phyloP scores from a whole-genome alignment of 208 protist genomes.

The Lotmaria passim region DNA sequence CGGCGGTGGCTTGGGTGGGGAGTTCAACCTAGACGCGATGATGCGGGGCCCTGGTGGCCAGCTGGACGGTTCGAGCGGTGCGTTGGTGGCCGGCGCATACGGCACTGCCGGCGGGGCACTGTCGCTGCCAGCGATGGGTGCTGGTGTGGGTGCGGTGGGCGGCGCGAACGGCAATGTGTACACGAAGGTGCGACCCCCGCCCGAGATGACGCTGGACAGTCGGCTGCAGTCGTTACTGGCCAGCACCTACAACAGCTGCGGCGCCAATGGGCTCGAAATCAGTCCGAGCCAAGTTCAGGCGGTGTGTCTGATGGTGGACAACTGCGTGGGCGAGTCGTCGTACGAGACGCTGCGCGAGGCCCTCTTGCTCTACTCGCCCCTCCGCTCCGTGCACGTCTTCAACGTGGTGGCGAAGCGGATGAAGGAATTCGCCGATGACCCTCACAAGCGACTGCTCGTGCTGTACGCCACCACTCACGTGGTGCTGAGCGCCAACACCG shows the following conservation, averaged over 20 bases:
- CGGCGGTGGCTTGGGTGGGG: constrained; percentile 22
- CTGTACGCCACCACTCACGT: constrained; percentile 80
- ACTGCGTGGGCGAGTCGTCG: constrained; percentile 64
- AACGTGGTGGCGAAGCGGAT: constrained; percentile 85
- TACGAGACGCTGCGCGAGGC: constrained; percentile 60
- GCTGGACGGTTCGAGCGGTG: constrained; percentile 35
- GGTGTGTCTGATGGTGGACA: constrained; percentile 72
- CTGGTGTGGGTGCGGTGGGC: constrained; percentile 23
- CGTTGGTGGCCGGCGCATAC: constrained; percentile 43
- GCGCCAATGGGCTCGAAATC: constrained; percentile 60
- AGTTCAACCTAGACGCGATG: constrained; percentile 52
- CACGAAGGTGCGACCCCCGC: constrained; percentile 54
- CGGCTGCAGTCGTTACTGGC: constrained; percentile 72
- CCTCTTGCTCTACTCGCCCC: constrained; percentile 66
- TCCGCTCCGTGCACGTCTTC: constrained; percentile 76
- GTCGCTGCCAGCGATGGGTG: constrained; percentile 66
- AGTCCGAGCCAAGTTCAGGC: constrained; percentile 75
- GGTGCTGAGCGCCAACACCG: constrained; percentile 56
- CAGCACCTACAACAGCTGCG: constrained; percentile 76
- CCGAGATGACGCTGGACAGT: constrained; percentile 70
- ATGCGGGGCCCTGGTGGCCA: constrained; percentile 40
- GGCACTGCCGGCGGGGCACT: constrained; percentile 32
- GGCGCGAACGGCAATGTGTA: constrained; percentile 40
- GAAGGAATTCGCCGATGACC: constrained; percentile 77
- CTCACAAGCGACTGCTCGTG: constrained; percentile 81